Base-by-base conservation (phyloP, 108 stramenopile species). In the Fragilaria crotonensis region DNA sequence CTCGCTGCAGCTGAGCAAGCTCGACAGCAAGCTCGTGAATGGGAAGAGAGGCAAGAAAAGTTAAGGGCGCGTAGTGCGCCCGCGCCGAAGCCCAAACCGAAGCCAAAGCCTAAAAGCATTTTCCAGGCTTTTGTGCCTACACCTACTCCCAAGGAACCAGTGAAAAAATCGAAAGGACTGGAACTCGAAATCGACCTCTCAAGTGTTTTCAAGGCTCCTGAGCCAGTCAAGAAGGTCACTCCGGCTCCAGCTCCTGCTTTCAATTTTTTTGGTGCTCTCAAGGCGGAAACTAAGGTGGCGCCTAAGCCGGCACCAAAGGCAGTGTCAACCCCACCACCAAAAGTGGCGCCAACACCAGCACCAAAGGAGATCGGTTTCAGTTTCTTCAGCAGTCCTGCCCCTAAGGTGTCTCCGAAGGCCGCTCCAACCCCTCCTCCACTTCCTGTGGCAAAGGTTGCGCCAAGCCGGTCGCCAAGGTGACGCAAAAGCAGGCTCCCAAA, bases 1-100 rank as follows among this genome's bases (percentile, higher is more conserved):
- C 77, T 82, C 51, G 60, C 70, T 48, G 87, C 87, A 4, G 84
- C 80, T 25, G 75, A 83, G 41, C 55, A 67, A 30, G 81, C 76
- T 45, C 71, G 77, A 11, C 36, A 67, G 30, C 76, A 89, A 71
- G 84, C 87, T 31, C 54, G 56, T 25, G 81, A 75, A 60, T 81
- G 80, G 61, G 54, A 73, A 33, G 78, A 63, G 26, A 82, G 72
- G 59, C 83, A 82, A 71, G 65, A 33, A 18, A 66, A n/a, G 23
- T 28, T 41, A 41, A 41, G 36, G 11, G 36, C 36, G 14, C 36
- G 36, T 7, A 11, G 14, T 14, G 36, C 36, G 7, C 36, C 36
- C 7, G 36, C 36, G 11, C 36, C 36, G 7, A 11, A 7, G 14
- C 36, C 36, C 7, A 41, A 41, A 14, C 14, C 14, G 11, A 41